A percentile compares a stretch with the other conserved stretches of the same genome.
These are phyloP conservation scores for Lentinula lateritia DNA, from an alignment of 768 basidiomycete species.

Conservation along the genomic window DNA sequence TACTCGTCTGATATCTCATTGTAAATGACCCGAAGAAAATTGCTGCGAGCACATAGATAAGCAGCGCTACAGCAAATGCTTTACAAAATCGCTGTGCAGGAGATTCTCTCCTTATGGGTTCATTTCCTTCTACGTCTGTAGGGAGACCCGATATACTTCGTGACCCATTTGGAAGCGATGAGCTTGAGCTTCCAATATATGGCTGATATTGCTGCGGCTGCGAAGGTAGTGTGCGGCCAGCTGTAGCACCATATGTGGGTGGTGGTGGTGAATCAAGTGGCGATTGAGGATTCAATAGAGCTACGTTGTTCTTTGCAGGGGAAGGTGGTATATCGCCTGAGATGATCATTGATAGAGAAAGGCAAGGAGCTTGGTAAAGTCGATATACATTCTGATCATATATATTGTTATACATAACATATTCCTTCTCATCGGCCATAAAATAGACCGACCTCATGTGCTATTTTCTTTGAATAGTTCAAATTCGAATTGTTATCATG, in stretches of 20 bases:
- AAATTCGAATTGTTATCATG: not conserved
- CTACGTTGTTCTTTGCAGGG: slow-evolving; percentile 3
- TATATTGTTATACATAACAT: no score
- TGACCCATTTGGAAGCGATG: not conserved
- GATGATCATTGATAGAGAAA: slow-evolving; percentile 4
- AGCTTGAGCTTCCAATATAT: not conserved
- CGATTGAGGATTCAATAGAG: not conserved
- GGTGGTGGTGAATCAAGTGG: not conserved
- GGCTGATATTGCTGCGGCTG: not conserved
- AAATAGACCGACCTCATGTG: not conserved
- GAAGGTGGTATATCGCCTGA: slow-evolving; percentile 5
- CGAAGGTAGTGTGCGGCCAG: not conserved
- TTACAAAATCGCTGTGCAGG: not conserved
- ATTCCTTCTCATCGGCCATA: not conserved
- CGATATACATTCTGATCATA: not conserved
- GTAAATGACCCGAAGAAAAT: not conserved
- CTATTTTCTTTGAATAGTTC: not conserved
- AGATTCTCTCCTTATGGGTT: not conserved
- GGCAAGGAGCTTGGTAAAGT: not conserved
- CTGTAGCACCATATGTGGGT: slow-evolving; percentile 2
- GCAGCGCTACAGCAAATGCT: slow-evolving; percentile 1
- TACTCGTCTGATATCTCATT: not conserved
- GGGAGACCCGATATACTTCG: not conserved
- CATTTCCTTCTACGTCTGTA: not conserved
- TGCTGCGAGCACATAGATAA: not conserved